Base-by-base conservation (phyloP, 306 rosid genomes). In the Quercus robur region DNA sequence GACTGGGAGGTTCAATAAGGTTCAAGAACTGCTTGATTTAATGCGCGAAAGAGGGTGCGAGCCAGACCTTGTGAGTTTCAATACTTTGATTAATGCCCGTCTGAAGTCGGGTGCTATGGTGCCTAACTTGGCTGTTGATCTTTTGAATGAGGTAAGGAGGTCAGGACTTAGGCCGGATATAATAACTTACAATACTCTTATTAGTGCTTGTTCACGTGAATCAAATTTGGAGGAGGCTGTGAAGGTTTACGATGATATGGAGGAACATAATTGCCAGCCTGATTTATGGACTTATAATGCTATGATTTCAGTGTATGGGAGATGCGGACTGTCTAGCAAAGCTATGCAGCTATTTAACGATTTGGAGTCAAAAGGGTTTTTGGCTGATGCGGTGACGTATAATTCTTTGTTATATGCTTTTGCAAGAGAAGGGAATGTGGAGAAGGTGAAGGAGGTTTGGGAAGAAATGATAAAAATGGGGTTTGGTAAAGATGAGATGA, bases 261-360 rank as follows among this genome's bases (percentile, higher is more conserved):
- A 85, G 86, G 83, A 6, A 20, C 86, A 83, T 61, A 77, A 68
- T 52, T 93, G 95, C 81, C 99, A 85, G 55, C 97, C 99, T 62
- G 99, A 94, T 87, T 76, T 94, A 46, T 94, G 99, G 99, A 94
- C 99, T 73, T 94, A 94, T 75, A 94, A 94, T 87, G 95, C 97
- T 56, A 91, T 94, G 97, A 93, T 94, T 86, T 94, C 97, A 3
- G 97, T 94, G 13, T 93, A 81, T 75, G 99, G 99, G 66, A 88
- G 99, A 74, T 93, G 99, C 25, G 97, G 95, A 20, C 74, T 75
- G 76, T 73, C 99, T 3, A 71, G 67, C 70, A 89, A 89, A 81
- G 99, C 97, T 5, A 94, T 90, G 84, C 69, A 73, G 81, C 86
- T 94, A 62, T 94, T 91, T 76, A 87, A 80, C 31, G 97, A 94